Percentiles rank a stretch among this genome's conserved stretches.
These are phyloP conservation scores for Camellia oleifera DNA, from an alignment of 179 eudicot species.

Conservation along the genomic window DNA sequence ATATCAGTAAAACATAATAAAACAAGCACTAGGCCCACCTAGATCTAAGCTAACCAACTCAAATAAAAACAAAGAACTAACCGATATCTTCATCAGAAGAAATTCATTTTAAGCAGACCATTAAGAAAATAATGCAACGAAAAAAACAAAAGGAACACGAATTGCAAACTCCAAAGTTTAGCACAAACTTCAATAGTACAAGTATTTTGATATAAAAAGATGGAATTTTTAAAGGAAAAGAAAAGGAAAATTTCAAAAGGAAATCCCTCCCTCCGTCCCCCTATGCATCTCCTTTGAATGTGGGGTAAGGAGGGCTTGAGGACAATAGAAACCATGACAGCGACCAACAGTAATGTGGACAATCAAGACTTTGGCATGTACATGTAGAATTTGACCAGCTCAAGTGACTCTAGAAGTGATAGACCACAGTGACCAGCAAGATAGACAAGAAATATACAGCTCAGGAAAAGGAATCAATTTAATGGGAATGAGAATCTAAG, in stretches of 20 bases:
- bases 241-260: not conserved
- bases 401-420: not conserved
- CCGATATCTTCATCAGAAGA: not conserved
- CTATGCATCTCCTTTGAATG: not conserved
- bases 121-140: not conserved
- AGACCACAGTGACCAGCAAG: not conserved
- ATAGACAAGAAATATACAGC: not conserved
- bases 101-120: not conserved
- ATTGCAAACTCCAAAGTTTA: not conserved
- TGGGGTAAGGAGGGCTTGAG: not conserved
- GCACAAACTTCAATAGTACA: not conserved
- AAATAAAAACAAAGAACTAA: not conserved
- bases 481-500: not conserved
- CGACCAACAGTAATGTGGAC: not conserved
- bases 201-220: not conserved
- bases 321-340: not conserved
- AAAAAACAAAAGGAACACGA: not conserved
- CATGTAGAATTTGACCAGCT: not conserved
- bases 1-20: constrained; percentile 15
- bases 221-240: not conserved
- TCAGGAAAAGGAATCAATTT: not conserved
- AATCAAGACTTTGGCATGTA: not conserved
- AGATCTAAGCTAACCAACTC: constrained; percentile 6
- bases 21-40: not conserved
- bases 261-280: not conserved